phyloP scores from a whole-genome alignment of 805 yeast species.

The Kregervanrija pseudodelftensis region DNA sequence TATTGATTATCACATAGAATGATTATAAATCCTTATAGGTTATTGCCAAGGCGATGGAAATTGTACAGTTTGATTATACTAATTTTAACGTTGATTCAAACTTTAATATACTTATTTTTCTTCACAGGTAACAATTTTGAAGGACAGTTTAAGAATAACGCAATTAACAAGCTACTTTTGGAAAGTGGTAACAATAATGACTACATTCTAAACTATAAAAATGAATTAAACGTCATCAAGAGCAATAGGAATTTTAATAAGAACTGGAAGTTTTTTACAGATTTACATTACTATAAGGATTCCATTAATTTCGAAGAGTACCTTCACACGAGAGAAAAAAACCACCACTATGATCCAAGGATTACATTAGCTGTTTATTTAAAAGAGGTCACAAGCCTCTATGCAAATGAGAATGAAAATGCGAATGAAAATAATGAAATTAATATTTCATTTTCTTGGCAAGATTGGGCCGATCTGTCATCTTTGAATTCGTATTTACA shows the following conservation, averaged over 20 bases:
- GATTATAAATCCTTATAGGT: too few relatives aligned
- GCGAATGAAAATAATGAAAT: slow-evolving; percentile 7
- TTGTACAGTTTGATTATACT: too few relatives aligned
- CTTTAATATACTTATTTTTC: too few relatives aligned
- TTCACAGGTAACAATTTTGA: too few relatives aligned
- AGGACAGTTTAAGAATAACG: too few relatives aligned
- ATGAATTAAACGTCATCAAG: slow-evolving; percentile 5
- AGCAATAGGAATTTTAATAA: slow-evolving; percentile 13
- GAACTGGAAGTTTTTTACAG: slow-evolving; percentile 23
- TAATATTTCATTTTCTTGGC: slow-evolving; percentile 39
- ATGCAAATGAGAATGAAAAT: slow-evolving; percentile 12
- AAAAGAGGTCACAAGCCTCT: slow-evolving; percentile 27
- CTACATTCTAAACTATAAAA: too few relatives aligned
- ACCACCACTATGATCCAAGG: slow-evolving; percentile 50
- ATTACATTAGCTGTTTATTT: slow-evolving; percentile 45
- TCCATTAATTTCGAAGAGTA: slow-evolving; percentile 10
- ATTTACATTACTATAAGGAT: slow-evolving; percentile 5
- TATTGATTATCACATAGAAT: too few relatives aligned
- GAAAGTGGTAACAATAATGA: too few relatives aligned
- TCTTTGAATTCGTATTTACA: slow-evolving; percentile 29
- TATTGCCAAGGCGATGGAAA: too few relatives aligned
- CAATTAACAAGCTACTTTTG: too few relatives aligned
- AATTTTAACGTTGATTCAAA: too few relatives aligned
- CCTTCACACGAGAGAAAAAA: slow-evolving; percentile 18
- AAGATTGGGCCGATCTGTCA: slow-evolving; percentile 48